phyloP scores from a whole-genome alignment of 2,329 filamentous ascomycete genomes.

The Dothideomycetes sp. region DNA sequence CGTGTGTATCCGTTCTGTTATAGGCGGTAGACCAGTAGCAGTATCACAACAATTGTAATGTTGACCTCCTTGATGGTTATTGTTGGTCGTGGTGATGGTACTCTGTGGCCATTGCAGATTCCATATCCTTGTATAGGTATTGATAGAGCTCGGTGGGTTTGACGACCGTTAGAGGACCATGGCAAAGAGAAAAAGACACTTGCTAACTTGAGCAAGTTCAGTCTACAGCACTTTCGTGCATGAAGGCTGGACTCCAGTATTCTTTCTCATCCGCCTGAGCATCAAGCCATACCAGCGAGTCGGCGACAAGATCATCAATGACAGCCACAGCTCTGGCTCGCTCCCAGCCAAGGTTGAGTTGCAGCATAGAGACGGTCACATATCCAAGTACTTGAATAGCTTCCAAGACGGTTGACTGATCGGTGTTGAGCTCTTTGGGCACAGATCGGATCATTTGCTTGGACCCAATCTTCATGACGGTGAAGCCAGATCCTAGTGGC shows the following conservation, averaged over 20 bases:
- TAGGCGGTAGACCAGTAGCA: no score
- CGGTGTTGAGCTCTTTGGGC: slow-evolving; percentile 88
- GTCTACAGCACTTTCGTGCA: slow-evolving; percentile 31
- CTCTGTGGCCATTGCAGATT: no score
- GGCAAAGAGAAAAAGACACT: no score
- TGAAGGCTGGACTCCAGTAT: slow-evolving; percentile 83
- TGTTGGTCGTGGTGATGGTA: no score
- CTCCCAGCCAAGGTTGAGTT: slow-evolving; percentile 79
- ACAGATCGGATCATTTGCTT: slow-evolving; percentile 85
- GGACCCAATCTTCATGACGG: slow-evolving; percentile 71
- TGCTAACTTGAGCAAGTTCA: neutral
- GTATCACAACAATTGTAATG: no score
- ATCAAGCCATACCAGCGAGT: slow-evolving; percentile 92
- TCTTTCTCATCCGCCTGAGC: slow-evolving; percentile 76
- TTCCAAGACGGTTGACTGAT: slow-evolving; percentile 87
- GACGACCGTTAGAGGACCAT: no score
- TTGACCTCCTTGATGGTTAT: no score
- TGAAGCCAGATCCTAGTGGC: slow-evolving; percentile 81
- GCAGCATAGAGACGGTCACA: slow-evolving; percentile 81
- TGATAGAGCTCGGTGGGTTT: no score
- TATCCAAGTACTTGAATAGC: slow-evolving; percentile 83
- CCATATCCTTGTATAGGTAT: no score
- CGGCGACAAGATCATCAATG: slow-evolving; percentile 77
- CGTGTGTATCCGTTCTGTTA: no score
- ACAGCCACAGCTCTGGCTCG: slow-evolving; percentile 76